Evolutionary conservation across 2,329 filamentous ascomycete species (phyloP), one percentile per base, ranked within the genome.

Genomic region (Grosmannia clavigera): DNA sequence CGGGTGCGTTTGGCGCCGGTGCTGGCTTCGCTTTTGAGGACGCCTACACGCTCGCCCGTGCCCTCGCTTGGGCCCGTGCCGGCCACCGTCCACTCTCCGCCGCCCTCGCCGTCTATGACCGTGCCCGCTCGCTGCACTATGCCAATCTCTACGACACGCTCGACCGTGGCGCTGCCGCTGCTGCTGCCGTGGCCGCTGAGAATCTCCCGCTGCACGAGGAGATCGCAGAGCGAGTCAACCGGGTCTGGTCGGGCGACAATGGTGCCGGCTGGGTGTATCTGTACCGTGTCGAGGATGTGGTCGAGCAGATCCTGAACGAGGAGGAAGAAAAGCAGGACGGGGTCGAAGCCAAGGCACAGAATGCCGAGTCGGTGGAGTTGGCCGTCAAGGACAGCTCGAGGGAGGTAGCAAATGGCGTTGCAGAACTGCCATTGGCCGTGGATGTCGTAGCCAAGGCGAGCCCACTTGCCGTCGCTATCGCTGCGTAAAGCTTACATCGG

Each of bases 21-120:
- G 64, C 64, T 1, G 64, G 64, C 1, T 65, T 65, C 29, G 64
- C 64, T 0, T 60, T 64, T 5, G 64, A 65, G 40, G 64, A 65
- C 35, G 61, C 62, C 0, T 65, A 63, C 55, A 64, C 64, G 1
- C 59, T 65, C 10, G 61, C 61, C 0, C 61, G 58, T 0, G 57
- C 61, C 5, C 50, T 65, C 3, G 22, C 51, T 2, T 65, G 64
- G 64, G 62, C 64, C 0, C 57, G 38, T n/a, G n/a, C 25, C 0
- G 25, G 57, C 4, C 33, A 54, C 1, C 60, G 54, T 3, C 19
- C 57, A 0, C 50, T 65, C 3, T 27, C 38, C 0, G 58, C 43
- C 2, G 64, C 64, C 1, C 57, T 65, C 12, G 43, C 50, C 12
- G 9, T 64, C 2, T 65, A 62, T 33, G 64, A 65, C 35, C 54